Conservation (phyloP, 2,329 filamentous ascomycete species). For the Tolypocladium sp. region DNA sequence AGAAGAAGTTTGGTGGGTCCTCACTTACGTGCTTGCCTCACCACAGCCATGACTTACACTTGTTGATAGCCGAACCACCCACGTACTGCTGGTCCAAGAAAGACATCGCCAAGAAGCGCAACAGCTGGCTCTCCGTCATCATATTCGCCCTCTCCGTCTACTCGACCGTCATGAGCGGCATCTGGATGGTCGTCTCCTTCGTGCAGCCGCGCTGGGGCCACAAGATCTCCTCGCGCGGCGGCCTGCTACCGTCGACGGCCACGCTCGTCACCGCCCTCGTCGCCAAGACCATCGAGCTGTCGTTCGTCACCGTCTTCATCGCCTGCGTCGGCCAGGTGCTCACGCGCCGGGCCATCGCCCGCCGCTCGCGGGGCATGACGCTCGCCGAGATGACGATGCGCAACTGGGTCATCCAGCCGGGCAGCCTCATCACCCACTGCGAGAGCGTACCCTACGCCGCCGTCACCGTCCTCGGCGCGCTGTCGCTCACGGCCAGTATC, state of each 20-base stretch:
- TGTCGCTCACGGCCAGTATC: slow-evolving; percentile 57
- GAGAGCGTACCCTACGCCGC: slow-evolving; percentile 56
- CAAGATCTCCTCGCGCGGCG: slow-evolving; percentile 41
- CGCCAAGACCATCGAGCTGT: slow-evolving; percentile 69
- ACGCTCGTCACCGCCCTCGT: slow-evolving; percentile 58
- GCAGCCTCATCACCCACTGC: slow-evolving; percentile 62
- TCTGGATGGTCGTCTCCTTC: slow-evolving; percentile 58
- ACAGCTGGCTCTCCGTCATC: slow-evolving; percentile 40
- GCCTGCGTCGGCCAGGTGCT: slow-evolving; percentile 66
- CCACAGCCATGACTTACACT: background rate
- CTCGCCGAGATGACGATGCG: slow-evolving; percentile 73
- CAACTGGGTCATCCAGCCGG: slow-evolving; percentile 64
- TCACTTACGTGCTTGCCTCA: background rate
- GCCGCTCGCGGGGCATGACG: slow-evolving; percentile 54
- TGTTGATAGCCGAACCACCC: slow-evolving; percentile 14
- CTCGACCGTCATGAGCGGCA: slow-evolving; percentile 52
- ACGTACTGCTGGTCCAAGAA: slow-evolving; percentile 21
- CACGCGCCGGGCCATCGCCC: slow-evolving; percentile 57
- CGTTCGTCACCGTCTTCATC: slow-evolving; percentile 70
- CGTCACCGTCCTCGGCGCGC: slow-evolving; percentile 50
- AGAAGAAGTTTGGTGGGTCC: slow-evolving; percentile 20
- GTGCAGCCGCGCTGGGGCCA: slow-evolving; percentile 53
- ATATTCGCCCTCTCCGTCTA: slow-evolving; percentile 46
- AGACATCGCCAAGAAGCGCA: slow-evolving; percentile 20
- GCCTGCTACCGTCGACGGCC: slow-evolving; percentile 53